Evolutionary conservation across 371 early-diverging fungal species (phyloP).

Genomic region (Lichtheimia corymbifera): DNA sequence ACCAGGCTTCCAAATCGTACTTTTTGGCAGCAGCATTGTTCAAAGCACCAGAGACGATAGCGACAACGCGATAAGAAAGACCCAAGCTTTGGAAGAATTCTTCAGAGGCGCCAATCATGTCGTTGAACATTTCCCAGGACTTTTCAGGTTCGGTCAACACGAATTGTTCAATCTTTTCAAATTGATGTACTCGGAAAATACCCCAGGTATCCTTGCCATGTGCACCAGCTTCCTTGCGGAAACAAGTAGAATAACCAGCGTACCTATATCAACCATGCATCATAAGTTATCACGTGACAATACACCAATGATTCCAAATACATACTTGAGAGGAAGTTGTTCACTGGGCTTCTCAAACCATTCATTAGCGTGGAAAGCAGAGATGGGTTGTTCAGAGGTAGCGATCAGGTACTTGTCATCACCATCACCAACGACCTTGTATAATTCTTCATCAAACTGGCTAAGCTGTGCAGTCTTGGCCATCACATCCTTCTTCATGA

Average conservation of each 20-base stretch:
- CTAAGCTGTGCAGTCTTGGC: conserved; percentile 98
- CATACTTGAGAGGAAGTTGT: conserved; percentile 89
- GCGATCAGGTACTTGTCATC: conserved; percentile 99
- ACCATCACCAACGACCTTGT: conserved; percentile 89
- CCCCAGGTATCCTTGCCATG: conserved; percentile 99
- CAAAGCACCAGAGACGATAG: conserved; percentile 97
- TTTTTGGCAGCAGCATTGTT: conserved; percentile 99
- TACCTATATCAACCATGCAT: conserved; percentile 43
- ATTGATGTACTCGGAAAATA: conserved; percentile 99
- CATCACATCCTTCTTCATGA: conserved; percentile 99
- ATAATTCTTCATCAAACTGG: conserved; percentile 99
- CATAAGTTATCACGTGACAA: too few relatives aligned
- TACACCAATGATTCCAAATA: not conserved
- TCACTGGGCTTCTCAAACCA: conserved; percentile 93
- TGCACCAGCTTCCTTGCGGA: conserved; percentile 99
- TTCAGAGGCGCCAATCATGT: conserved; percentile 94
- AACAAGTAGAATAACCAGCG: conserved; percentile 99
- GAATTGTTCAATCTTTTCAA: conserved; percentile 99
- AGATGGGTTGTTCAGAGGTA: conserved; percentile 99
- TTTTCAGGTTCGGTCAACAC: conserved; percentile 96
- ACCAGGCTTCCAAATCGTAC: conserved; percentile 99
- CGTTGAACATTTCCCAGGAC: conserved; percentile 97
- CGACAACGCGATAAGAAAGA: conserved; percentile 94
- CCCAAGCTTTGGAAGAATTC: conserved; percentile 97
- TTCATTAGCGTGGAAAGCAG: conserved; percentile 96